Percentiles rank a stretch among this genome's conserved stretches.
Conservation (phyloP, 1,139 yeast species). For the Saccharomycopsis crataegensis region DNA sequence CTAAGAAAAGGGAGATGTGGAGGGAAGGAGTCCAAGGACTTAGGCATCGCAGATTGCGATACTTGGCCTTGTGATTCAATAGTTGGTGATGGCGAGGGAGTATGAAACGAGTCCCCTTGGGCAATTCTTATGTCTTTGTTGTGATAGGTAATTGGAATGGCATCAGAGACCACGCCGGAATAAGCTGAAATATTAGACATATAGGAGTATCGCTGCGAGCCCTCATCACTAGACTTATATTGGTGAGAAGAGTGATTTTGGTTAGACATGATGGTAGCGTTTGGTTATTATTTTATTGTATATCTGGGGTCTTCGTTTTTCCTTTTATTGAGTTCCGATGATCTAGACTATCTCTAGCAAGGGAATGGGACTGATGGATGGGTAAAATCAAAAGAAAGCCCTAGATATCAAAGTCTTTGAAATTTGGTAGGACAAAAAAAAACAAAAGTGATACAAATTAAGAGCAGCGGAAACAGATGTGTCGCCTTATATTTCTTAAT, state of each 20-base stretch:
- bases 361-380: not conserved
- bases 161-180: slow-evolving; percentile 12
- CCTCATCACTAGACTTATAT: not conserved
- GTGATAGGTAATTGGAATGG: slow-evolving; percentile 9
- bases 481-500: too few relatives aligned
- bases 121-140: slow-evolving; percentile 3
- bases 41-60: not conserved
- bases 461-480: too few relatives aligned
- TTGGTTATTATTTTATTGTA: not conserved
- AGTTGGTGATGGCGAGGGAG: slow-evolving; percentile 15
- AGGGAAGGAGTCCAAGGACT: not conserved
- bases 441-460: not conserved
- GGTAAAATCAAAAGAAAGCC: not conserved
- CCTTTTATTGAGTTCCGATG: too few relatives aligned
- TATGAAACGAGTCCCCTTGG: slow-evolving; percentile 6
- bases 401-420: not conserved
- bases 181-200: slow-evolving; percentile 11
- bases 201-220: slow-evolving; percentile 3
- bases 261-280: not conserved
- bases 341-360: not conserved
- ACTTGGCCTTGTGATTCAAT: not conserved
- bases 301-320: not conserved
- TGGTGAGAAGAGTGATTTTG: not conserved
- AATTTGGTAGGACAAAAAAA: not conserved
- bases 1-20: slow-evolving; percentile 7